These are phyloP conservation scores for Lathyrus aphaca DNA, from an alignment of 306 rosid genomes.

Conservation along the genomic window DNA sequence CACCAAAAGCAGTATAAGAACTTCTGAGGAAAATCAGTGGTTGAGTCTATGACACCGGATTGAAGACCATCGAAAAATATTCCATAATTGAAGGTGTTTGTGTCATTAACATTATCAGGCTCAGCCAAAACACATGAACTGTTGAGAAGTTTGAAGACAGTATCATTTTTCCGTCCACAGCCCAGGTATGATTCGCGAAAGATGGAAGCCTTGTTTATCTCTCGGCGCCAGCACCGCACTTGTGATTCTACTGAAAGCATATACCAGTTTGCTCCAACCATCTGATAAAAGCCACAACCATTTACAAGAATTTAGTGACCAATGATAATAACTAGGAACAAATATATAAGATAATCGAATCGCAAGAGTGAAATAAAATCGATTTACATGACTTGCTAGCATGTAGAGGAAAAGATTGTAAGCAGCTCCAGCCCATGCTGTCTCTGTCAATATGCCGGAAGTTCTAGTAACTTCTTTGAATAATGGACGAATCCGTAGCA, in stretches of 20 bases:
- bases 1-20: slow-evolving; percentile 92
- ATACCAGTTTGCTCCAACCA: slow-evolving; percentile 86
- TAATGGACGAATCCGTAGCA: slow-evolving; percentile 68
- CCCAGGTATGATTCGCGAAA: background rate
- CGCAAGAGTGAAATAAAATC: slow-evolving; percentile 13
- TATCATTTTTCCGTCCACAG: background rate
- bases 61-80: slow-evolving; percentile 66
- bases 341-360: background rate
- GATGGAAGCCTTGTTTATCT: background rate
- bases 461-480: slow-evolving; percentile 73
- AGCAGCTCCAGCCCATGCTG: slow-evolving; percentile 92
- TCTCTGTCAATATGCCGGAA: slow-evolving; percentile 83
- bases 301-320: slow-evolving; percentile 19
- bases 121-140: slow-evolving; percentile 45
- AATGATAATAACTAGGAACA: slow-evolving; percentile 15
- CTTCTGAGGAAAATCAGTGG: slow-evolving; percentile 53
- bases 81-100: slow-evolving; percentile 55
- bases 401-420: slow-evolving; percentile 80
- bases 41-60: slow-evolving; percentile 50
- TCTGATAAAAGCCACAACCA: slow-evolving; percentile 45
- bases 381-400: slow-evolving; percentile 92
- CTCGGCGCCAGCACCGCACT: slow-evolving; percentile 59
- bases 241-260: slow-evolving; percentile 62
- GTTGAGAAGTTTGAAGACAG: background rate
- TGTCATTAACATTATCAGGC: slow-evolving; percentile 40